A percentile compares a stretch with the other conserved stretches of the same genome.
These are phyloP conservation scores for Penicillium paneum DNA, from an alignment of 2,329 filamentous ascomycete species.

Conservation along the genomic window DNA sequence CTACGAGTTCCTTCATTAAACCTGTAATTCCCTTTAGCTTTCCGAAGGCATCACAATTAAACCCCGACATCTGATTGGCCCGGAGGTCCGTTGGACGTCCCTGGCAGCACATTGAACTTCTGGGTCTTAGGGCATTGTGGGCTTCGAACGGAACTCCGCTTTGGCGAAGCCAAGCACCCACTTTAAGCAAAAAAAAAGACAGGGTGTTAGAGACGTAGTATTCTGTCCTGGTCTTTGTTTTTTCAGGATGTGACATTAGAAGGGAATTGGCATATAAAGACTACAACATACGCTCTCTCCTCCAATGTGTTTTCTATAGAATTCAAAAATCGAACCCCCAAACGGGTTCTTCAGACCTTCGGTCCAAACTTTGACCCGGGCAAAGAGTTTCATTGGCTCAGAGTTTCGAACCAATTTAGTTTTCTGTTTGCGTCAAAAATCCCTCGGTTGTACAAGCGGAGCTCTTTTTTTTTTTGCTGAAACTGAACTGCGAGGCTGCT, in stretches of 20 bases:
- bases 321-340: background rate
- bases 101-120: background rate
- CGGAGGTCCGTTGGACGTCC: conserved; percentile 18
- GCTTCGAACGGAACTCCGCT: conserved; percentile 10
- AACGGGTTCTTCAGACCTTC: conserved; percentile 14
- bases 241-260: background rate
- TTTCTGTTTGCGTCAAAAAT: conserved; percentile 9
- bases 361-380: conserved; percentile 20
- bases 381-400: background rate
- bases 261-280: background rate
- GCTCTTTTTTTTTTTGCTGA: background rate
- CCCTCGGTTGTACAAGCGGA: conserved; percentile 9
- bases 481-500: background rate
- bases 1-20: background rate
- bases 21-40: background rate
- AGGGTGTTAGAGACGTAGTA: background rate
- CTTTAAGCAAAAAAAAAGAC: background rate
- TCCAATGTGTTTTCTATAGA: background rate
- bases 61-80: conserved; percentile 11
- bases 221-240: background rate
- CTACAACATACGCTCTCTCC: background rate
- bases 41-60: conserved; percentile 9
- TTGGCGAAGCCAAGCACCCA: conserved; percentile 7
- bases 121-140: background rate
- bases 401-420: background rate